Evolutionary conservation across 2,329 filamentous ascomycete species (phyloP).

Genomic region (Taxawa tesnikishii): DNA sequence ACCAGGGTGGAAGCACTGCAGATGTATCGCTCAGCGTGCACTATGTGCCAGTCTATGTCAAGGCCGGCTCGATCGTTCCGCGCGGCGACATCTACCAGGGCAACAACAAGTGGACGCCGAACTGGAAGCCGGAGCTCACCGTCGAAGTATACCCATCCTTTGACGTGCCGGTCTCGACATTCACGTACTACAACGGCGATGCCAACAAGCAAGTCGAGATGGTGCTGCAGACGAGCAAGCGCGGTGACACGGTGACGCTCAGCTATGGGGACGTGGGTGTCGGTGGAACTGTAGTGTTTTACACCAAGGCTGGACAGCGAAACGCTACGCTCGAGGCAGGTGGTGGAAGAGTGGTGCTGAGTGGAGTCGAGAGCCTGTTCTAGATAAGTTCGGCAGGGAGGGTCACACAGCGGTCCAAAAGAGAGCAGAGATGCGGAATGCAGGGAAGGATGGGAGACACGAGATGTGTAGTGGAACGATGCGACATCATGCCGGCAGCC

Average conservation of each 20-base stretch:
- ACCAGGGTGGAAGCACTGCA: conserved; percentile 13
- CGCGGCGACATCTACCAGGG: conserved; percentile 21
- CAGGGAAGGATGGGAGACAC: too few species aligned
- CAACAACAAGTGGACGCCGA: conserved; percentile 21
- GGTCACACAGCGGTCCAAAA: too few species aligned
- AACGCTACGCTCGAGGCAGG: neutral
- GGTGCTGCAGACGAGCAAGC: neutral
- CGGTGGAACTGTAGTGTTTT: neutral
- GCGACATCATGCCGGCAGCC: too few species aligned
- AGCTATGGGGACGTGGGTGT: neutral
- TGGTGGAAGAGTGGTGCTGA: conserved; percentile 1
- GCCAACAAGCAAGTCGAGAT: conserved; percentile 4
- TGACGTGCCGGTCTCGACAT: conserved; percentile 13
- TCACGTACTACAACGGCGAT: conserved; percentile 16
- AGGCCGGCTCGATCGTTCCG: conserved; percentile 20
- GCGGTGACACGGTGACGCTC: neutral
- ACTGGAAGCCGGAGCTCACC: conserved; percentile 18
- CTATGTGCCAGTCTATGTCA: conserved; percentile 20
- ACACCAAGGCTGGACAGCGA: conserved; percentile 1
- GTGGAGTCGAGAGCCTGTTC: conserved; percentile 1
- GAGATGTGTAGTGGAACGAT: too few species aligned
- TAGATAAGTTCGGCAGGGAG: too few species aligned
- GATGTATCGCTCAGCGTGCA: conserved; percentile 12
- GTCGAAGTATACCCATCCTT: conserved; percentile 22
- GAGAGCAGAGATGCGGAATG: too few species aligned